These are phyloP conservation scores for Penicillium frequentans DNA, from an alignment of 2,329 filamentous ascomycete species.

Conservation along the genomic window DNA sequence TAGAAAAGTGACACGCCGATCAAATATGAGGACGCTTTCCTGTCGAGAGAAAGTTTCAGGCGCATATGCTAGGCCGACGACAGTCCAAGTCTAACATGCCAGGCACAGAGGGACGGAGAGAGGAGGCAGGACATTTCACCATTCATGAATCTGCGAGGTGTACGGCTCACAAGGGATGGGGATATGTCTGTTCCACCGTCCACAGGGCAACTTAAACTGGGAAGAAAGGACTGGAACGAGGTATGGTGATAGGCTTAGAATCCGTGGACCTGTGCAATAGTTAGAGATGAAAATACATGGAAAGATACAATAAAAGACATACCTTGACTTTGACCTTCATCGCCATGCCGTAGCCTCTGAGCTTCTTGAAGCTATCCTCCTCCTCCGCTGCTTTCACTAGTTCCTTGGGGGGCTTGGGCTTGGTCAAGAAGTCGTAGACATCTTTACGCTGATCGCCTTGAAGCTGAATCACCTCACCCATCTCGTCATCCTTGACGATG, in stretches of 20 bases:
- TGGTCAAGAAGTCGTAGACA: conserved; percentile 97
- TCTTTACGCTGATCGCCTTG: conserved; percentile 99
- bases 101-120: conserved; percentile 26
- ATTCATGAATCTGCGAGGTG: neutral
- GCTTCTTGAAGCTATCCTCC: neutral
- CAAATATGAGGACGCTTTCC: conserved; percentile 24
- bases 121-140: conserved; percentile 25
- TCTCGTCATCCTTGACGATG: conserved; percentile 91
- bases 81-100: conserved; percentile 33
- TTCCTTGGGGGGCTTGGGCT: conserved; percentile 42
- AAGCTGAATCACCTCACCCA: conserved; percentile 99
- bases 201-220: conserved; percentile 38
- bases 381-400: neutral
- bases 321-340: conserved; percentile 81
- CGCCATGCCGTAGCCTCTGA: conserved; percentile 1
- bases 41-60: conserved; percentile 17
- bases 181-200: conserved; percentile 36
- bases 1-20: conserved; percentile 25
- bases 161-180: neutral
- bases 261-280: conserved; percentile 47
- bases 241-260: conserved; percentile 48
- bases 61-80: conserved; percentile 28
- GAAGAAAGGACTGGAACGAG: conserved; percentile 46
- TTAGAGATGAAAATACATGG: conserved; percentile 6
- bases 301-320: conserved; percentile 15